Percentiles rank a stretch among this genome's conserved stretches.
Evolutionary conservation across 2,329 filamentous ascomycete genomes (phyloP).

Genomic region (Talaromyces sp.): DNA sequence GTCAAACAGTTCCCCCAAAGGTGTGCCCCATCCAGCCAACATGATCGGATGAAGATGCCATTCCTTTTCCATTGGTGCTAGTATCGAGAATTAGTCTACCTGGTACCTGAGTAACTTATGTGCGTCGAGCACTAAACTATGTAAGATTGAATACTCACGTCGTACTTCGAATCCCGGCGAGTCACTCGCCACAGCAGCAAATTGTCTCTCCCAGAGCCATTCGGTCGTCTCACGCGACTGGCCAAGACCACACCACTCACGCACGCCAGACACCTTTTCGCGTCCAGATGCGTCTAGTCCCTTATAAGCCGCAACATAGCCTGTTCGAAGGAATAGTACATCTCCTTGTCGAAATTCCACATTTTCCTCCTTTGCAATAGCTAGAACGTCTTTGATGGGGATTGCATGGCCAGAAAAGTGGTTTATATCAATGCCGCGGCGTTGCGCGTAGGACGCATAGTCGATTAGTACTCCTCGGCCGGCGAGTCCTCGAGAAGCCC

Average conservation of each 20-base stretch:
- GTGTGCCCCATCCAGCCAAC: constrained; percentile 39
- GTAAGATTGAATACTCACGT: not conserved
- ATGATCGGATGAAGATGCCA: constrained; percentile 16
- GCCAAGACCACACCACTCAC: not conserved
- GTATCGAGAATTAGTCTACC: not conserved
- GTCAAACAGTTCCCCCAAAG: constrained; percentile 38
- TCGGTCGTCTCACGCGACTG: not conserved
- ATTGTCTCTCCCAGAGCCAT: not conserved
- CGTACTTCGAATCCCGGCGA: not conserved
- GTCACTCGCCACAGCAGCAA: not conserved
- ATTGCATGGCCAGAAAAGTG: not conserved
- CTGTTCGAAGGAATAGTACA: not conserved
- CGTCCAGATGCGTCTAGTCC: not conserved
- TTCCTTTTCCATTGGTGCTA: constrained; percentile 7
- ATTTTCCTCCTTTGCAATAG: not conserved
- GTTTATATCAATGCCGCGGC: not conserved
- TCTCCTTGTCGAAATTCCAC: not conserved
- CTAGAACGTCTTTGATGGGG: not conserved
- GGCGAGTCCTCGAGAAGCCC: not conserved
- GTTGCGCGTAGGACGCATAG: not conserved
- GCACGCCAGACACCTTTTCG: not conserved
- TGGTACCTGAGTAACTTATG: not conserved
- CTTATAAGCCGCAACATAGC: not conserved
- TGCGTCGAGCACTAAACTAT: too few relatives aligned
- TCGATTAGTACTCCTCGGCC: not conserved